These are phyloP conservation scores for Fusarium illudens DNA, from an alignment of 2,329 filamentous ascomycete genomes.

Conservation along the genomic window DNA sequence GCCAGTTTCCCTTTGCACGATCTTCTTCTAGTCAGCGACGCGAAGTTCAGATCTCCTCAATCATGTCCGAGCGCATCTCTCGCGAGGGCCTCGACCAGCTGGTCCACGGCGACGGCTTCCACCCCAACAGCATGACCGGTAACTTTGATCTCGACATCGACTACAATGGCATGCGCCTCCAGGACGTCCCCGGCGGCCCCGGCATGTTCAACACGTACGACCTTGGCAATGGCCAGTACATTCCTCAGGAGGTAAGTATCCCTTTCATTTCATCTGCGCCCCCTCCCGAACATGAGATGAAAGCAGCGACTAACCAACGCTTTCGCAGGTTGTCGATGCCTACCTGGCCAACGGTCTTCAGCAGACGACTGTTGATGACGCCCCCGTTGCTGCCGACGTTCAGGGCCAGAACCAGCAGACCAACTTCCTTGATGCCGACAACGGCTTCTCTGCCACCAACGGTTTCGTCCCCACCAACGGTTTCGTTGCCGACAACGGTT, in stretches of 20 bases:
- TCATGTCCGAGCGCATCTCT: conserved; percentile 6
- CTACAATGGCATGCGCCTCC: neutral
- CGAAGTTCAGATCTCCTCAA: neutral
- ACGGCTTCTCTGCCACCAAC: neutral
- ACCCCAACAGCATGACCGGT: neutral
- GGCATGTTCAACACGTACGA: neutral
- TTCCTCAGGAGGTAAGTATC: neutral
- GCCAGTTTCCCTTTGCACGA: neutral
- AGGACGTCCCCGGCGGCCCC: neutral
- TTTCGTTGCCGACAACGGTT: neutral
- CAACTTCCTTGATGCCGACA: neutral
- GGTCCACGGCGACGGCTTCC: neutral
- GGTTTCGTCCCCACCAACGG: neutral
- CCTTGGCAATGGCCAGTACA: neutral
- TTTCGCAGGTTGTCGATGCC: neutral
- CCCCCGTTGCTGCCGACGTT: neutral
- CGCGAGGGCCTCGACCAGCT: neutral
- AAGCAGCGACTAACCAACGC: conserved; percentile 3
- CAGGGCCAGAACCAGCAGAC: neutral
- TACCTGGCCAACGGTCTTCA: neutral
- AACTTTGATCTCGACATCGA: neutral
- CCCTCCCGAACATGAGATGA: neutral
- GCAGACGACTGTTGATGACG: neutral
- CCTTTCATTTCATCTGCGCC: no score
- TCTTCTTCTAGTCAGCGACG: neutral